Base-by-base conservation (phyloP, 352 stramenopile genomes). In the Phytophthora sp. region DNA sequence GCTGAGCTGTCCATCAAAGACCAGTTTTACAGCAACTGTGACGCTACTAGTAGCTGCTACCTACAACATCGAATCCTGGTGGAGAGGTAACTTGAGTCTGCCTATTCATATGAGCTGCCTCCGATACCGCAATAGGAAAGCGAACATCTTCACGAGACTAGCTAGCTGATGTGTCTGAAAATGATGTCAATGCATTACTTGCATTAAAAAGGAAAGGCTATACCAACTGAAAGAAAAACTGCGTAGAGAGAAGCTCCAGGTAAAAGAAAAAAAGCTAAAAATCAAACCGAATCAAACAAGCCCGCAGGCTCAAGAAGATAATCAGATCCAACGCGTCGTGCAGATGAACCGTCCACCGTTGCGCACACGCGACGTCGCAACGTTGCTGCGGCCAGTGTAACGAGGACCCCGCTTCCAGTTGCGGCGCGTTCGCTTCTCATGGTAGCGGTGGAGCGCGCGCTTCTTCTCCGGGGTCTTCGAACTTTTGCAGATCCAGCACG, bases 401-500 rank as follows among this genome's bases (percentile, higher is more conserved):
- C 87, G 87, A 63, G 84, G 84, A 27, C 82, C 84, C 38, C 82
- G 84, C 71, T 92, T 94, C 84, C 84, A 94, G 74, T 92, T 93
- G 51, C 87, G 80, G 24, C 84, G 82, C 62, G 79, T 79, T 56
- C 84, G 75, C 79, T 95, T 95, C 60, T 92, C 84, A 11, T 86
- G 73, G 65, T 88, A 95, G 15, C 87, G 87, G 60, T 95, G 87
- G 54, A 95, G 66, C 42, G 82, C 86, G 34, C 77, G 83, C 81
- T 95, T 94, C 63, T 85, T 87, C 60, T 92, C 83, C 30, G 79
- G 54, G 39, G 84, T 89, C 74, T 94, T 95, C 39, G 72, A 77
- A 42, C 82, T 92, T 78, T 94, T 93, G 82, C 87, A 95, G 56
- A 95, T 91, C 87, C 87, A 95, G 82, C 87, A 95, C 53, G 79